phyloP scores from a whole-genome alignment of 129 eudicot genomes.

The Flaveria ramosissima region DNA sequence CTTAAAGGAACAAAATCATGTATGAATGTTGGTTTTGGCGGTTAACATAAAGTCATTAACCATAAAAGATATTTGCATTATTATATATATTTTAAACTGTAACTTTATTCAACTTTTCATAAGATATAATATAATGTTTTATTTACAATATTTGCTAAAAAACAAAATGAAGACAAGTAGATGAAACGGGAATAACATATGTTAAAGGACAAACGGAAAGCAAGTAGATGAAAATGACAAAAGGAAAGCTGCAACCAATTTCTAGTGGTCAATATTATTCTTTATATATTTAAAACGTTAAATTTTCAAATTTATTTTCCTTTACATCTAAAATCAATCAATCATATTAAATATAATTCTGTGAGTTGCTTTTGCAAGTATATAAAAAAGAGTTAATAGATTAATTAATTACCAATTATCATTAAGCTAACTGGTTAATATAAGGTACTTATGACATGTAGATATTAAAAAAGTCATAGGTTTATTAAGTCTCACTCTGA shows the following conservation, averaged over 20 bases:
- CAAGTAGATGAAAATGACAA: constrained; percentile 9
- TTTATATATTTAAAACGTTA: not conserved
- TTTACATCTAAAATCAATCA: not conserved
- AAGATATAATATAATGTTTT: no score
- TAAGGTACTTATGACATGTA: no score
- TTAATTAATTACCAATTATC: no score
- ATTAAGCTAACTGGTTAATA: no score
- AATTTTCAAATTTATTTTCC: not conserved
- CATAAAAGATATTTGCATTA: no score
- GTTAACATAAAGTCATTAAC: no score
- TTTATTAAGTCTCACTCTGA: no score
- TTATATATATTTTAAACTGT: no score
- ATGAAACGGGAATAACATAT: not conserved
- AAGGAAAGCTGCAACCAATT: not conserved
- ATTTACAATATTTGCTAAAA: not conserved
- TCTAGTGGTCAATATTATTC: not conserved
- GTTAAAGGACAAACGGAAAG: not conserved
- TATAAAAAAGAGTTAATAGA: no score
- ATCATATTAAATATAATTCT: no score
- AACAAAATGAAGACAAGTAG: not conserved
- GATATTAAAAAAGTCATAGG: no score
- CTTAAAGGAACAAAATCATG: not conserved
- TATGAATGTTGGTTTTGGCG: not conserved
- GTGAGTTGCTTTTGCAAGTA: not conserved
- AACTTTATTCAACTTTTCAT: no score